Evolutionary conservation across 2,329 filamentous ascomycete genomes (phyloP), one percentile per base, ranked within the genome.

Genomic region (Hypoxylon sp.): DNA sequence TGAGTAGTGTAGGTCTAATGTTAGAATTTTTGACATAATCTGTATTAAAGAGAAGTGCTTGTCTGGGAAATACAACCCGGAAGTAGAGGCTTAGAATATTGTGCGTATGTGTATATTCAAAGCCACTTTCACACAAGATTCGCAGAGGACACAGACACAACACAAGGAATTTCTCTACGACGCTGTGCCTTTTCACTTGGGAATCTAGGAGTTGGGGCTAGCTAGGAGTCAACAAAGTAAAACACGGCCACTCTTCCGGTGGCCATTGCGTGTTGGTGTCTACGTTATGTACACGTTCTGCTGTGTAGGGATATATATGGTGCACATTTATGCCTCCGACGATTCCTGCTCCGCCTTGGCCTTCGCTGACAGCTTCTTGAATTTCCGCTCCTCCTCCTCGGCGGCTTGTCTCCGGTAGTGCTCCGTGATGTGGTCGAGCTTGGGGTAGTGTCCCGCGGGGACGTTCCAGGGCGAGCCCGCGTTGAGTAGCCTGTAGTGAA

Each of bases 371-470:
- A 87, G 69, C 78, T 82, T 86, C 76, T 81, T 80, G 39, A 80
- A 80, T 79, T 89, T 89, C 71, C 84, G 81, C 73, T 85, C 86
- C 78, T 88, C 86, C 65, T 87, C 85, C 64, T 83, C 83, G 60
- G 84, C 74, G 71, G 88, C 83, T 79, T 85, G 79, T 77, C 86
- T 81, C 73, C 81, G 81, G 80, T 87, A 89, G 79, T 89, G 87
- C 75, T 85, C 86, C 15, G 87, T 82, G 29, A 88, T 82, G 72
- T 86, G 80, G 76, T 88, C 86, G 51, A 89, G 77, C 77, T 87
- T 87, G 71, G 81, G 77, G 69, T 82, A 80, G 73, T 87, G 84
- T 44, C 87, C 87, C 29, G 87, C 87, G 27, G 84, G 85, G 17
- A 89, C 81, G 77, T 86, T 88, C 76, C 82, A 82, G 19, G 82